Base-by-base conservation (phyloP, 2,329 filamentous ascomycete species). In the Penicillium sp. region DNA sequence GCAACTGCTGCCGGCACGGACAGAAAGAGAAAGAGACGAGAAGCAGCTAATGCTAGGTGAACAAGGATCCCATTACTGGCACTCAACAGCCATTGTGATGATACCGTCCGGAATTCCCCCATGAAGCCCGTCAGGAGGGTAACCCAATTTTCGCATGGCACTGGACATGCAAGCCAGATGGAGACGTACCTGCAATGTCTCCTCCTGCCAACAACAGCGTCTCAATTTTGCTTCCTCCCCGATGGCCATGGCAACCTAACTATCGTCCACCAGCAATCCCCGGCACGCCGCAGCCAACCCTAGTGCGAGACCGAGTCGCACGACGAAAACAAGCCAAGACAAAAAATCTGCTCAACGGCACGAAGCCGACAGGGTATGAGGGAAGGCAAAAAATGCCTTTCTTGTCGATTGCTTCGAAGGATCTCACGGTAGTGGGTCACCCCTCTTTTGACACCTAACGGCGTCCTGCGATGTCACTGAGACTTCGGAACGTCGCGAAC, bases 321-420 rank as follows among this genome's bases (percentile, higher is more conserved):
- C 66, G 58, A 10, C 11, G 50, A 33, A 31, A 40, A 50, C 50
- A 44, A 52, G 40, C 56, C 58, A 55, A 60, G 43, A 36, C 51
- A 60, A 58, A 65, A 62, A 65, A 61, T 31, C 43, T 58, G 58
- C 62, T 60, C 62, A 60, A 31, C 57, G 56, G 60, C 52, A 64
- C 50, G 50, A 60, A 58, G 57, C 62, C 59, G 60, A 61, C 51
- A 61, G 47, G 52, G 39, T 52, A 36, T 11, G 13, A 16, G 16
- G 47, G 36, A 35, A 50, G 54, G 37, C 50, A 66, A 63, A 56
- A 58, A 50, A 55, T 57, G 24, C 60, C 62, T 54, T 66, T 67
- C 60, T 64, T n/a, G 59, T 62, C 58, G 33, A 66, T 56, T 36
- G 50, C 27, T 46, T 60, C 33, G 22, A 31, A 10, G 7, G 41